Evolutionary conservation across 345 rosid genomes (phyloP).

Genomic region (Eucalyptus brandiana): DNA sequence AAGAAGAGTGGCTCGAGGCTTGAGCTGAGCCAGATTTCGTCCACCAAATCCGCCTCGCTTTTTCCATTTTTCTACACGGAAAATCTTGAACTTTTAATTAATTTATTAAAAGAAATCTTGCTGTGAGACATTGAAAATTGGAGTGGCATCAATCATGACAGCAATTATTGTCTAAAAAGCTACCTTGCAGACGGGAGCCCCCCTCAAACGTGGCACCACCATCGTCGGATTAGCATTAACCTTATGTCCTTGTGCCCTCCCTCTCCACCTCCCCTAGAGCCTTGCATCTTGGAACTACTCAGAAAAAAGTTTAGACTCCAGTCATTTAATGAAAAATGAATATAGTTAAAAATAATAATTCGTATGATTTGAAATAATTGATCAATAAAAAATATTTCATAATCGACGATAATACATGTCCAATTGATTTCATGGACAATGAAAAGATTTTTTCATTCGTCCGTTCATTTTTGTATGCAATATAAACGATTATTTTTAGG

Average conservation of each 20-base stretch:
- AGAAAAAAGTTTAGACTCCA: neutral
- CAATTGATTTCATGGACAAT: neutral
- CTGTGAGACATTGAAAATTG: neutral
- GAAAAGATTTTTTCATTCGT: neutral
- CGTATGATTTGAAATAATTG: neutral
- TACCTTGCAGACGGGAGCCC: conserved; percentile 1
- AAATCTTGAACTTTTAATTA: neutral
- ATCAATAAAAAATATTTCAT: neutral
- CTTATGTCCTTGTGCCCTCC: neutral
- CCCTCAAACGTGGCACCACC: neutral
- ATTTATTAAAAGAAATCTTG: neutral
- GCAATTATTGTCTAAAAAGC: conserved; percentile 23
- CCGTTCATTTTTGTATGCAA: no score
- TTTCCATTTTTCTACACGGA: neutral
- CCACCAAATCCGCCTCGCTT: neutral
- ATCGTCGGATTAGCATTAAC: neutral
- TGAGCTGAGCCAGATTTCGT: neutral
- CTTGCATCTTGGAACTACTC: neutral
- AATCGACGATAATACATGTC: neutral
- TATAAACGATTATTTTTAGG: no score
- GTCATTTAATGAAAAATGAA: neutral
- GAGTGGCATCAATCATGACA: neutral
- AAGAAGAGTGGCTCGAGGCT: neutral
- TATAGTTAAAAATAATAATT: neutral
- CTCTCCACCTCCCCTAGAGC: neutral